These are phyloP conservation scores for Cadophora malorum DNA, from an alignment of 2,329 filamentous ascomycete genomes.

Conservation along the genomic window DNA sequence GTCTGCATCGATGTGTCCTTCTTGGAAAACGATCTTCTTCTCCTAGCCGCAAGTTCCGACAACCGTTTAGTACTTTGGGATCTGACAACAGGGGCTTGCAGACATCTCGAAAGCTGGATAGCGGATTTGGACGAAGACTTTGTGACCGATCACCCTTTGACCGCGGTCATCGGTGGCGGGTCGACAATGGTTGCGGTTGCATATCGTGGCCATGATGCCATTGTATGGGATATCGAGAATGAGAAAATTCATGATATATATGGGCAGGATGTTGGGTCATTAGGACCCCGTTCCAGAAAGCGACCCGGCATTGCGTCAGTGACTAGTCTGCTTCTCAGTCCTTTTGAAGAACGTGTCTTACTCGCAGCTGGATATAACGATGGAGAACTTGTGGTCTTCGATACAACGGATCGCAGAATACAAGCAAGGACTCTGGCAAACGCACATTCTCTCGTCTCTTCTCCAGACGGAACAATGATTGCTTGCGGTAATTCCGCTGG, in stretches of 20 bases:
- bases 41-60: not conserved
- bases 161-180: not conserved
- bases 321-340: slow-evolving; percentile 44
- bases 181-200: not conserved
- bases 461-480: slow-evolving; percentile 40
- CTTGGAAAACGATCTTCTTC: not conserved
- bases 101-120: not conserved
- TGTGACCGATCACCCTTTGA: not conserved
- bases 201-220: not conserved
- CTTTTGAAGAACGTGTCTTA: slow-evolving; percentile 22
- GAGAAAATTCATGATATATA: not conserved
- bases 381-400: slow-evolving; percentile 30
- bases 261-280: not conserved
- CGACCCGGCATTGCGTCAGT: slow-evolving; percentile 41
- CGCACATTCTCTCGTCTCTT: slow-evolving; percentile 35
- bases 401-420: slow-evolving; percentile 24
- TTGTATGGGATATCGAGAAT: not conserved
- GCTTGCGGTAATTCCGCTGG: slow-evolving; percentile 39
- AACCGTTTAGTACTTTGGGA: not conserved
- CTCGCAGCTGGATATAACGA: slow-evolving; percentile 33
- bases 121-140: not conserved
- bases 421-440: slow-evolving; percentile 13
- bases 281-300: slow-evolving; percentile 26
- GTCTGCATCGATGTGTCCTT: not conserved
- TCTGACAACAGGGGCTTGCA: not conserved